These are phyloP conservation scores for Penicillium rolfsii DNA, from an alignment of 2,329 filamentous ascomycete species.

Conservation along the genomic window DNA sequence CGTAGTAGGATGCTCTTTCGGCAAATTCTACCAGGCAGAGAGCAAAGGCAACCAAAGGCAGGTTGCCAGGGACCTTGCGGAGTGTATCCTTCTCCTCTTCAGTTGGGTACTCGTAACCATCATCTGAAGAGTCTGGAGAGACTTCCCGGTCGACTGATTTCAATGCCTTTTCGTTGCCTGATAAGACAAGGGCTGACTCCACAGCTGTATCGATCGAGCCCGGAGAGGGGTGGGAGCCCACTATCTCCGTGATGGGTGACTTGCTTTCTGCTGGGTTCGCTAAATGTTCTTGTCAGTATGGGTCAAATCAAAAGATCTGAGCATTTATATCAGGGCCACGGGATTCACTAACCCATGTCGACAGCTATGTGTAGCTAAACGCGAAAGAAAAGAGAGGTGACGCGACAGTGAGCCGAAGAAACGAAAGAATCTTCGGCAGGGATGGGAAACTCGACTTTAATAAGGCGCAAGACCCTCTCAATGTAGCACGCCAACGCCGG, in stretches of 20 bases:
- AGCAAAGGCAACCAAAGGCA: constrained; percentile 59
- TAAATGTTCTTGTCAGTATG: too few species aligned
- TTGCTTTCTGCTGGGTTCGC: not conserved
- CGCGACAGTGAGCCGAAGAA: not conserved
- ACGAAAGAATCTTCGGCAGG: too few species aligned
- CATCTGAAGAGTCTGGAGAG: constrained; percentile 3
- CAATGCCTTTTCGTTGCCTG: not conserved
- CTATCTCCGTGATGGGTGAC: not conserved
- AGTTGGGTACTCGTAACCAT: constrained; percentile 47
- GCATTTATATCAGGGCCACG: not conserved
- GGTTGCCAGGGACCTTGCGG: constrained; percentile 54
- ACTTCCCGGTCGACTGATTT: not conserved
- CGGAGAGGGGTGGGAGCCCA: not conserved
- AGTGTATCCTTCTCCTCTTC: constrained; percentile 52
- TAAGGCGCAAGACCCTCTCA: not conserved
- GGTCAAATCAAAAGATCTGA: too few species aligned
- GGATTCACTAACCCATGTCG: not conserved
- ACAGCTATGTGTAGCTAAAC: not conserved
- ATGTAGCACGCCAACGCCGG: not conserved
- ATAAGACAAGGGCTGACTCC: not conserved
- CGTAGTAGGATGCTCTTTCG: constrained; percentile 65
- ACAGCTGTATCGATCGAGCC: not conserved
- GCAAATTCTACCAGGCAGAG: constrained; percentile 64
- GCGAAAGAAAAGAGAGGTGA: not conserved
- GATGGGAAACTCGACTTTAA: not conserved